Base-by-base conservation (phyloP, 768 basidiomycete genomes). In the Leccinellum albellum region DNA sequence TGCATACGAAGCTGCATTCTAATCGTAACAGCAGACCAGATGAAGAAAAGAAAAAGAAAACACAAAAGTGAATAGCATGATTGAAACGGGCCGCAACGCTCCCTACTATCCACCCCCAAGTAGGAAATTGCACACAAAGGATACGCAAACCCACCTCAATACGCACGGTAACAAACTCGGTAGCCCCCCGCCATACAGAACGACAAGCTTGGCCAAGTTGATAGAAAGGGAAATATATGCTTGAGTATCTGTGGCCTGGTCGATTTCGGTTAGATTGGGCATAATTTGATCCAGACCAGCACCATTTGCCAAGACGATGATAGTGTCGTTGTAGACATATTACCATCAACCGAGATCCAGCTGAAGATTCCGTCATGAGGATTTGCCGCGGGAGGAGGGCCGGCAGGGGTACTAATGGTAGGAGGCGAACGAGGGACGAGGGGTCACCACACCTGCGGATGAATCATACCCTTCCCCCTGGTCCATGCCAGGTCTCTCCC, bases 401-500 rank as follows among this genome's bases (percentile, higher is more conserved):
- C 53, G 1, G 61, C 12, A 21, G 56, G 10, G 14, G 42, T 23
- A 12, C 54, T 1, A 40, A 50, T 46, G 45, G 57, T 23, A 24
- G 61, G 54, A 37, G 47, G 35, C 70, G 65, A 14, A 61, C 61
- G 48, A 70, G 63, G 40, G 59, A 56, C 2, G 61, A 24, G 74
- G 71, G 53, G n/a, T 89, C 88, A 10, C 86, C 86, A n/a, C 97
- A 99, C 97, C 67, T 86, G 79, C 0, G 96, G 96, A 61, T 98
- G 96, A 59, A 98, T 98, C 96, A 99, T 99, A 6, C n/a, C 96
- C 96, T 3, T 97, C 97, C 31, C 96, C 96, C 75, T 99, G 98
- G 76, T 98, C 95, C 79, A 98, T 96, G 9, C 96, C 96, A 91
- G 60, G 86, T 82, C 24, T 76, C n/a, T 75, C n/a, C 84, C 88